phyloP scores from a whole-genome alignment of 306 rosid species.

The Castanea sativa region DNA sequence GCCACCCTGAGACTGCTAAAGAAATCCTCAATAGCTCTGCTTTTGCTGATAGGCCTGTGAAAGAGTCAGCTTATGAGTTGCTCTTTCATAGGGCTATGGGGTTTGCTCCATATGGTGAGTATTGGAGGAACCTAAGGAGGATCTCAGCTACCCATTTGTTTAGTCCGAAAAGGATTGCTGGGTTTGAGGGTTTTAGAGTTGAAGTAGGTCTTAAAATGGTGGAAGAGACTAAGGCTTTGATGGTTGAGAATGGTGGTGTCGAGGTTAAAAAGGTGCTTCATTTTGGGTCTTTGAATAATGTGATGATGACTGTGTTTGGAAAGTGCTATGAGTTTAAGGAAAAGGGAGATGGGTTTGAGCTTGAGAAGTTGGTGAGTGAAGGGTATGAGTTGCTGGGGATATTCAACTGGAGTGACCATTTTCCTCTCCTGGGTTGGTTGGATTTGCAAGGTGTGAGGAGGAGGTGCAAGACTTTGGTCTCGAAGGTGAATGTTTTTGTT shows the following conservation, averaged over 20 bases:
- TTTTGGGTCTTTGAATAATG: conserved; percentile 63
- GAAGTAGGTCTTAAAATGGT: conserved; percentile 43
- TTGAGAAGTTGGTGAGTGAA: conserved; percentile 63
- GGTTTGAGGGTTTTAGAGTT: conserved; percentile 32
- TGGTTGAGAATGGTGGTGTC: conserved; percentile 33
- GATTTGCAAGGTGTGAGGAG: conserved; percentile 72
- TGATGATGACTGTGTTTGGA: conserved; percentile 77
- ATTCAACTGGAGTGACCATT: conserved; percentile 78
- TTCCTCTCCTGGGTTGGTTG: conserved; percentile 60
- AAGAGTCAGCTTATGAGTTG: conserved; percentile 74
- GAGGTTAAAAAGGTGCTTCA: conserved; percentile 52
- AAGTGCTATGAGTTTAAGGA: conserved; percentile 44
- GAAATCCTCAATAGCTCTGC: conserved; percentile 57
- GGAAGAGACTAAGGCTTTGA: conserved; percentile 13
- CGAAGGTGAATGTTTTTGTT: conserved; percentile 59
- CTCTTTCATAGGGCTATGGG: conserved; percentile 78
- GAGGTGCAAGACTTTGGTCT: conserved; percentile 52
- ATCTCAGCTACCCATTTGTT: conserved; percentile 60
- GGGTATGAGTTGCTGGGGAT: conserved; percentile 76
- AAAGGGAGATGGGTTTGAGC: conserved; percentile 26
- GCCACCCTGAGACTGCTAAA: conserved; percentile 61
- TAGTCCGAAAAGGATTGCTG: conserved; percentile 39
- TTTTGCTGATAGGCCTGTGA: conserved; percentile 72
- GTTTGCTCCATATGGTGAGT: conserved; percentile 73
- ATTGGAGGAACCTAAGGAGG: conserved; percentile 77